Conservation (phyloP, 768 basidiomycete species). For the Termitomyces sp. region DNA sequence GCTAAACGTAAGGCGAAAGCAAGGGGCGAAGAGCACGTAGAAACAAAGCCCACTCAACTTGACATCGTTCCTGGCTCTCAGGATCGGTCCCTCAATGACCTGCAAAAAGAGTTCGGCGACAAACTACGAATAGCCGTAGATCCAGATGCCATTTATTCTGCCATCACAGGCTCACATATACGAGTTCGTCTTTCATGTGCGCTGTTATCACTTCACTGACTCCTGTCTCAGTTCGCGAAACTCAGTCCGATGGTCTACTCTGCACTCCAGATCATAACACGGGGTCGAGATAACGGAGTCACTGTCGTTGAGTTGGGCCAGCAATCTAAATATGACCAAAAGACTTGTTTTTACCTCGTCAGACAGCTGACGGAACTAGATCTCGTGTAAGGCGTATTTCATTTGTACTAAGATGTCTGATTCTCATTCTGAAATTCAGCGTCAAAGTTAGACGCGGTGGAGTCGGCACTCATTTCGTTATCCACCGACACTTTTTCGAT, state of each 20-base stretch:
- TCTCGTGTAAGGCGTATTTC: slow-evolving; percentile 49
- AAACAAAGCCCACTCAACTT: slow-evolving; percentile 39
- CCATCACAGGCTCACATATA: slow-evolving; percentile 82
- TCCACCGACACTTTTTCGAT: slow-evolving; percentile 84
- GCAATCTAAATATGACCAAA: slow-evolving; percentile 79
- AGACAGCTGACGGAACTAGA: slow-evolving; percentile 68
- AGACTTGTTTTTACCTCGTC: slow-evolving; percentile 84
- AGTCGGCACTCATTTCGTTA: slow-evolving; percentile 68
- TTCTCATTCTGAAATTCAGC: slow-evolving; percentile 25
- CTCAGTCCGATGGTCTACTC: slow-evolving; percentile 83
- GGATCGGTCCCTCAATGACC: slow-evolving; percentile 46
- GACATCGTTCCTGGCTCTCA: slow-evolving; percentile 51
- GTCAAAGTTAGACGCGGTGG: slow-evolving; percentile 76
- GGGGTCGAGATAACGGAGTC: slow-evolving; percentile 70
- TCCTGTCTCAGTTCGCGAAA: slow-evolving; percentile 54
- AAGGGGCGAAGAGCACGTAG: slow-evolving; percentile 42
- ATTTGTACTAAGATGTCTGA: neutral
- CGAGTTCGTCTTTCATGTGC: slow-evolving; percentile 42
- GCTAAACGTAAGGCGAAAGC: slow-evolving; percentile 59
- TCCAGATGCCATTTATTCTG: slow-evolving; percentile 65
- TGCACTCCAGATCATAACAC: slow-evolving; percentile 78
- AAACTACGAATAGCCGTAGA: slow-evolving; percentile 70
- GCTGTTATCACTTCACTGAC: neutral
- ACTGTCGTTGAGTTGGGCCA: slow-evolving; percentile 75
- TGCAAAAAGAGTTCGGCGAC: slow-evolving; percentile 54